Evolutionary conservation across 2,329 filamentous ascomycete genomes (phyloP), one percentile per base, ranked within the genome.

Genomic region (Pseudogymnoascus sp.): DNA sequence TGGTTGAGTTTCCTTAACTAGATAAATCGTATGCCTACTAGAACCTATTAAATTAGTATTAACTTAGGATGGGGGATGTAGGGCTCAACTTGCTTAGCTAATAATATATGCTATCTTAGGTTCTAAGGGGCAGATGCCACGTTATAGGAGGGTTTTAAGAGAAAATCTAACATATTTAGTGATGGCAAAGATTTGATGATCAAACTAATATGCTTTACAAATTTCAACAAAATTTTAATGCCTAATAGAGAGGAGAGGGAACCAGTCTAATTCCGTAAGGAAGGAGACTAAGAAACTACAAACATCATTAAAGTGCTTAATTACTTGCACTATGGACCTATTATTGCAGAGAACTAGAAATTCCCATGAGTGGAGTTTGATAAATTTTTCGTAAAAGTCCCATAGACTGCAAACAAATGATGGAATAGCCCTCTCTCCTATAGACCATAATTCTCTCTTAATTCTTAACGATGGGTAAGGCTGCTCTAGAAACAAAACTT

Each of bases 381-480:
- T 21, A 23, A 63, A 63, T 45, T 19, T 34, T 41, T 63, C 62
- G 28, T 60, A 63, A 37, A 63, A n/a, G n/a, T n/a, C n/a, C n/a
- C n/a, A n/a, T n/a, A n/a, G n/a, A n/a, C n/a, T n/a, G n/a, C n/a
- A n/a, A n/a, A n/a, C n/a, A n/a, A n/a, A n/a, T n/a, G n/a, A n/a
- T n/a, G n/a, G n/a, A n/a, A n/a, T n/a, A n/a, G n/a, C n/a, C 25
- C n/a, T n/a, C n/a, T n/a, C n/a, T n/a, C n/a, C n/a, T n/a, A n/a
- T n/a, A n/a, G n/a, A 25, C 25, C 25, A 25, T 25, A 25, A 25
- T 25, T 25, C 25, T 25, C 25, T 25, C 4, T 25, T 5, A 6
- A 6, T 6, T 25, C 25, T 25, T 25, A 25, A 25, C 25, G 25
- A 25, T 25, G 13, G 34, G 5, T 14, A 11, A 36, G 10, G 34